phyloP scores from a whole-genome alignment of 768 basidiomycete genomes.

The Coprinopsis strossmayeri region DNA sequence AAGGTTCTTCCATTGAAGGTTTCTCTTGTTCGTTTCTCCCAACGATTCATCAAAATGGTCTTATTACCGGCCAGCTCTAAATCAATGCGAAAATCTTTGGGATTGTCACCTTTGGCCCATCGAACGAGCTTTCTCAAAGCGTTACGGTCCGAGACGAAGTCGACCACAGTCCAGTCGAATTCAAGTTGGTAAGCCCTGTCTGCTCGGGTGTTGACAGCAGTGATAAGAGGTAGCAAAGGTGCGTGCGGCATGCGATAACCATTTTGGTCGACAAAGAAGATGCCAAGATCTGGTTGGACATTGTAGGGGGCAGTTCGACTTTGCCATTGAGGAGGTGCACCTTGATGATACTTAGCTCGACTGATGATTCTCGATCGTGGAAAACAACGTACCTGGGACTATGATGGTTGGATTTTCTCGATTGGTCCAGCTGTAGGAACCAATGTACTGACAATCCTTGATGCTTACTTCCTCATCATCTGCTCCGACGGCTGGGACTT shows the following conservation, averaged over 20 bases:
- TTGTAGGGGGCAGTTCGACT: constrained; percentile 40
- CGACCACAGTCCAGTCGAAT: constrained; percentile 38
- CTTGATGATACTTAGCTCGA: constrained; percentile 22
- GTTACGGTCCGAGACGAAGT: constrained; percentile 61
- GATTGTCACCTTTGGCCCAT: constrained; percentile 37
- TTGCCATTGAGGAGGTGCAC: constrained; percentile 55
- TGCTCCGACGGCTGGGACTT: constrained; percentile 13
- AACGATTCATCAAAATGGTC: constrained; percentile 59
- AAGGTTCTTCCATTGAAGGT: constrained; percentile 34
- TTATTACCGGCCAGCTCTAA: constrained; percentile 50
- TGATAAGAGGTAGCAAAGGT: constrained; percentile 48
- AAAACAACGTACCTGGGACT: constrained; percentile 32
- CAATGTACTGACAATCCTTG: constrained; percentile 32
- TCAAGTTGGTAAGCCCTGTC: constrained; percentile 23
- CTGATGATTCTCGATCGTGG: background rate
- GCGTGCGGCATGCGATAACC: constrained; percentile 33
- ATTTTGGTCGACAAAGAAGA: constrained; percentile 52
- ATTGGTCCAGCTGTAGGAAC: constrained; percentile 53
- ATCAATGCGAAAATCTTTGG: constrained; percentile 61
- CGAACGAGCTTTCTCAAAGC: constrained; percentile 55
- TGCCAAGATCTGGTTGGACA: constrained; percentile 48
- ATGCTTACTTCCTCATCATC: constrained; percentile 27
- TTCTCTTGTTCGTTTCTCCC: constrained; percentile 36
- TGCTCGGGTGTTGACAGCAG: constrained; percentile 42
- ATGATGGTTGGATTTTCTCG: constrained; percentile 42